phyloP scores from a whole-genome alignment of 2,329 filamentous ascomycete genomes.

The Keithomyces neogunnii region DNA sequence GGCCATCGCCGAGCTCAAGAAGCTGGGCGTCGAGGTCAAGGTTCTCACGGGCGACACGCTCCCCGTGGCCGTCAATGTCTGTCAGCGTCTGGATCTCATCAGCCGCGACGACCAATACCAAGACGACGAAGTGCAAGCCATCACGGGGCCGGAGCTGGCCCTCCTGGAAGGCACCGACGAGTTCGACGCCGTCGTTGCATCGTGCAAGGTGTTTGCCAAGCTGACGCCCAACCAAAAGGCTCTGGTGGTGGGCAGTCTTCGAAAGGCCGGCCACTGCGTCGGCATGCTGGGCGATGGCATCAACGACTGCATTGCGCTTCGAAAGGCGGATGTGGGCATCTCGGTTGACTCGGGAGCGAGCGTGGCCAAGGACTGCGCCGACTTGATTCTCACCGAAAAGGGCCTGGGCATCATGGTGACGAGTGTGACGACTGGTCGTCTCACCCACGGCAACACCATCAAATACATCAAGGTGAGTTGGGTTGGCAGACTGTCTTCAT shows the following conservation, averaged over 20 bases:
- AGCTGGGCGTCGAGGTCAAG: constrained; percentile 18
- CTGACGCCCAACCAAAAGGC: constrained; percentile 19
- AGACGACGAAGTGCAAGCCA: constrained; percentile 14
- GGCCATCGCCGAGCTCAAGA: constrained; percentile 14
- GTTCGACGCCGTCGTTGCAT: constrained; percentile 14
- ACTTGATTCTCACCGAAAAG: constrained; percentile 21
- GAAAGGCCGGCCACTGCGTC: constrained; percentile 16
- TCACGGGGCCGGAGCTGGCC: constrained; percentile 16
- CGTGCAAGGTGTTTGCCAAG: constrained; percentile 20
- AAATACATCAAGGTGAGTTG: constrained; percentile 18
- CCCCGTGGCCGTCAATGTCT: constrained; percentile 19
- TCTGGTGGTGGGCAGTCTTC: constrained; percentile 15
- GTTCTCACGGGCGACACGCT: constrained; percentile 19
- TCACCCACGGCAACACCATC: constrained; percentile 20
- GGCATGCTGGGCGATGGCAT: constrained; percentile 22
- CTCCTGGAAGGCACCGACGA: constrained; percentile 10
- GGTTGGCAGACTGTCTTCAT: background rate
- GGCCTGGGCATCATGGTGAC: constrained; percentile 18
- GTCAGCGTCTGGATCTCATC: constrained; percentile 14
- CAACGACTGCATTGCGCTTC: constrained; percentile 21
- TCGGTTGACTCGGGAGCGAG: constrained; percentile 21
- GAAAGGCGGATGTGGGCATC: constrained; percentile 18
- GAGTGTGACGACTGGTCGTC: constrained; percentile 15
- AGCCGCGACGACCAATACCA: constrained; percentile 9
- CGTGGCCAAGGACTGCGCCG: constrained; percentile 20